Percentiles rank a stretch among this genome's conserved stretches.
Conservation (phyloP, 163 green algal genomes). For the Botryococcus braunii region DNA sequence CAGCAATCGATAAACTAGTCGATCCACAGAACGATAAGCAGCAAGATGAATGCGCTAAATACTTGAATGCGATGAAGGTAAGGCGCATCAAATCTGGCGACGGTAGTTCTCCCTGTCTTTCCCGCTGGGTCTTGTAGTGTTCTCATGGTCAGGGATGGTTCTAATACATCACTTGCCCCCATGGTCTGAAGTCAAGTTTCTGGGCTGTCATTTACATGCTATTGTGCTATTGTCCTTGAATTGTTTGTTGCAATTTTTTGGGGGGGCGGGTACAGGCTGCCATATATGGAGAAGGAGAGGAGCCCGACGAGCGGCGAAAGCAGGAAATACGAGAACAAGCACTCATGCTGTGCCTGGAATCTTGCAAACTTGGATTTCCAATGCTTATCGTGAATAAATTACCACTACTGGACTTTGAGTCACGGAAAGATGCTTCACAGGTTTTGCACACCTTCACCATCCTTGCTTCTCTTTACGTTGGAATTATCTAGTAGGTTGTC, state of each 20-base stretch:
- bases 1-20: slow-evolving; percentile 15
- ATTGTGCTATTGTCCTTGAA: slow-evolving; percentile 1
- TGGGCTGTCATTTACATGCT: not conserved
- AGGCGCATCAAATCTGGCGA: not conserved
- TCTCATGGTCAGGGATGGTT: not conserved
- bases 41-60: slow-evolving; percentile 34
- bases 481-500: not conserved
- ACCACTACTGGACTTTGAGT: slow-evolving; percentile 75
- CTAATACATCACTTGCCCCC: not conserved
- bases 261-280: slow-evolving; percentile 24
- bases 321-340: slow-evolving; percentile 61
- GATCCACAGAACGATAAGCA: slow-evolving; percentile 7
- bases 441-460: slow-evolving; percentile 7
- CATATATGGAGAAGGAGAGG: slow-evolving; percentile 65
- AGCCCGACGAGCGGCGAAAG: too few species aligned
- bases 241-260: not conserved
- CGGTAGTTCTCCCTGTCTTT: not conserved
- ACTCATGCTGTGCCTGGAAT: slow-evolving; percentile 46
- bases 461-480: not conserved
- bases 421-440: slow-evolving; percentile 70
- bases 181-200: not conserved
- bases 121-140: not conserved
- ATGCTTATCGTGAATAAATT: slow-evolving; percentile 55
- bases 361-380: slow-evolving; percentile 47
- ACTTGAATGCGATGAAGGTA: slow-evolving; percentile 35